Base-by-base conservation (phyloP, 345 rosid species). In the Eucalyptus virginea region DNA sequence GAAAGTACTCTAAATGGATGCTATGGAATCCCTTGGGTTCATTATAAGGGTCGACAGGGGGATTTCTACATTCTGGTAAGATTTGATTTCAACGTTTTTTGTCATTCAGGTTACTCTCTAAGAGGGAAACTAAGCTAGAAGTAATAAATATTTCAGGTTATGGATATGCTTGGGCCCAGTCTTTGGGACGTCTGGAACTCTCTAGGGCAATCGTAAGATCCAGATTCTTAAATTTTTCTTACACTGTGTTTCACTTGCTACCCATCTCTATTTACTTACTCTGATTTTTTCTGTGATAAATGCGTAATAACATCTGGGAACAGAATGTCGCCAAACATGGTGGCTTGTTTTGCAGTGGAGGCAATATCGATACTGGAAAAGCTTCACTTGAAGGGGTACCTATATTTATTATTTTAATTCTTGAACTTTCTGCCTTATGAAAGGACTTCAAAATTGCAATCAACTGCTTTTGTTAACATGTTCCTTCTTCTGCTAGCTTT, bases 121-220 rank as follows among this genome's bases (percentile, higher is more conserved):
- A 87, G 77, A 40, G 83, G 85, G 81, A 50, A 7, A n/a, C 34
- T 51, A 86, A 28, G 9, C 85, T 40, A 77, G 28, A 23, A 77
- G 47, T 77, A 77, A 85, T 89, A 88, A 89, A 89, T 77, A 86
- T 93, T 93, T 92, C 93, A 98, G 99, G 98, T 96, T 87, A 98
- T 98, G 99, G 99, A 98, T 93, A 96, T 97, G 92, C 96, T 98
- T 89, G 99, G 99, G 52, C 99, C 99, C 56, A 98, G 99, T 92
- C 95, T 97, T 51, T 98, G 99, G 99, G 99, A 98, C 93, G 96
- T 98, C 65, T 98, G 99, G 99, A 98, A 96, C 90, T 93, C 96
- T 81, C 88, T 91, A 50, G 96, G 95, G 86, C 98, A 96, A 90
- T 94, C 98, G 98, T 96, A 96, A 93, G 96, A 87, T 86, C 80